Evolutionary conservation across 179 eudicot species (phyloP).

Genomic region (Gypsophila paniculata): DNA sequence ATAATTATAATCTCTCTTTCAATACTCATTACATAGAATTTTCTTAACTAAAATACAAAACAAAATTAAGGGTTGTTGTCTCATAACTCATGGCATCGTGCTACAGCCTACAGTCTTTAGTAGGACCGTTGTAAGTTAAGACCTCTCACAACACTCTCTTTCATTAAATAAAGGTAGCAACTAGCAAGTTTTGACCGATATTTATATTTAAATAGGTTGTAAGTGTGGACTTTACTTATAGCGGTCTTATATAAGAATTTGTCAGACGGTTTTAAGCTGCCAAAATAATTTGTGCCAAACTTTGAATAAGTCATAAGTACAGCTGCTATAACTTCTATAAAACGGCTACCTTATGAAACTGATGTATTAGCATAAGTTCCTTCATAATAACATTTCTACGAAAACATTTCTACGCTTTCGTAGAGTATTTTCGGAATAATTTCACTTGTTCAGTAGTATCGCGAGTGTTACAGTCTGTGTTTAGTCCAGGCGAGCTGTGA

Average conservation of each 20-base stretch:
- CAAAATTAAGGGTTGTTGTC: not conserved
- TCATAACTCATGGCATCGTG: not conserved
- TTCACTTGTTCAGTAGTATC: not conserved
- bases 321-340: conserved; percentile 5
- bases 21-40: conserved; percentile 1
- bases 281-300: conserved; percentile 6
- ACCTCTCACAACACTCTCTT: too few species aligned
- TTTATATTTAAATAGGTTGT: too few species aligned
- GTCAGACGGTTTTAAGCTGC: too few species aligned
- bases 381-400: too few species aligned
- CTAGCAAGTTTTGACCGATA: too few species aligned
- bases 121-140: too few species aligned
- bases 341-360: not conserved
- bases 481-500: not conserved
- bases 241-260: too few species aligned
- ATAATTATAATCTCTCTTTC: not conserved
- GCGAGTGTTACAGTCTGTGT: not conserved
- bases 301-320: conserved; percentile 10
- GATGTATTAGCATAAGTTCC: not conserved
- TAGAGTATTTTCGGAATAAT: not conserved
- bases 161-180: too few species aligned
- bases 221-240: too few species aligned
- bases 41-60: not conserved
- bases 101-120: not conserved
- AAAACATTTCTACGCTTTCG: not conserved